Base-by-base conservation (phyloP, 345 rosid species). In the Viola odorata region DNA sequence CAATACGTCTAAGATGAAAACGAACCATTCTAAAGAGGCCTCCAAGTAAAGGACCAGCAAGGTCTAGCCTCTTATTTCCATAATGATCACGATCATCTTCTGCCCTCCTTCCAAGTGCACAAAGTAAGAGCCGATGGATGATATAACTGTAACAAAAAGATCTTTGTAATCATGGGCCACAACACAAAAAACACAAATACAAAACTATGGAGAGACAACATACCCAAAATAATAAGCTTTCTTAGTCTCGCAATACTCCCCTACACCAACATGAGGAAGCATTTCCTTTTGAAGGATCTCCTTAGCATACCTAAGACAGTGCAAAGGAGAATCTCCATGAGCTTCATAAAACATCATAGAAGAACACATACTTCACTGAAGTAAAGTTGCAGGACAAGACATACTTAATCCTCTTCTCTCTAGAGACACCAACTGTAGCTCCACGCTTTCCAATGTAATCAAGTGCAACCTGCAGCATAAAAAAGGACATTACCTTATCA, bases 81-180 rank as follows among this genome's bases (percentile, higher is more conserved):
- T 94, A 94, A 69, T 94, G 99, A 80, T 94, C 99, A 63, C 99
- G 84, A 60, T 94, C 99, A 78, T 94, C 97, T 73, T 94, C 99
- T 59, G 97, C 83, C 77, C 95, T 81, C 70, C 91, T 90, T 66
- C 91, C 91, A 74, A 89, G 87, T 55, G 96, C 97, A 77, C 99
- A 94, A 58, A 86, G 80, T 66, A 94, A 86, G 58, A 94, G 85
- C 56, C 99, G 97, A 60, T 90, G 88, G 78, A 94, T 83, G 65
- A 94, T 90, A 75, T 86, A 84, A 62, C 98, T 92, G 79, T 45
- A 39, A 14, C 50, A 36, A 64, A 42, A 64, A 12, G 36, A 23
- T 23, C 32, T 50, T 7, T 37, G 41, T 65, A 17, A 53, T 23
- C 37, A 39, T 67, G 68, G 50, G 67, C 60, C 55, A 64, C 42